phyloP scores from a whole-genome alignment of 768 basidiomycete genomes.

The Phaeotremella skinneri region DNA sequence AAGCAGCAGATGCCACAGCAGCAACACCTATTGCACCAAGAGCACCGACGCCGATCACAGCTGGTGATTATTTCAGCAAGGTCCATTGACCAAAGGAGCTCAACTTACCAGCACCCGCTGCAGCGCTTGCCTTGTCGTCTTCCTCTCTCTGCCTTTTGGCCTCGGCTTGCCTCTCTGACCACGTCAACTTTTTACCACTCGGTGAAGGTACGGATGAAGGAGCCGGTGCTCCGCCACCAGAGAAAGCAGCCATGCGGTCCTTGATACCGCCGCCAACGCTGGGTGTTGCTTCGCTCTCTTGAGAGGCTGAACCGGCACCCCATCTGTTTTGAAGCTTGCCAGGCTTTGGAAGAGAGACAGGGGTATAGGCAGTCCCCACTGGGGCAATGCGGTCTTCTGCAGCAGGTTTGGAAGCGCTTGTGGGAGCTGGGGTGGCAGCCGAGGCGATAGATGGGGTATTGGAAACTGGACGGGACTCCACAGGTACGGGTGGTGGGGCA shows the following conservation, averaged over 20 bases:
- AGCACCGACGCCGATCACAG: slow-evolving; percentile 56
- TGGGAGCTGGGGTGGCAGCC: slow-evolving; percentile 33
- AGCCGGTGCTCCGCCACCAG: slow-evolving; percentile 30
- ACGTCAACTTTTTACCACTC: slow-evolving; percentile 73
- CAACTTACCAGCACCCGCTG: slow-evolving; percentile 34
- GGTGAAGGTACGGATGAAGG: slow-evolving; percentile 20
- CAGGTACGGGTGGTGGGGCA: slow-evolving; percentile 18
- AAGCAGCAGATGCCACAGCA: slow-evolving; percentile 20
- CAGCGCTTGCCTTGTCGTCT: slow-evolving; percentile 59
- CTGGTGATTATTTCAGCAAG: slow-evolving; percentile 16
- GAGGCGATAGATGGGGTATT: slow-evolving; percentile 24
- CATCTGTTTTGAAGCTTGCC: slow-evolving; percentile 77
- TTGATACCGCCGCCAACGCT: slow-evolving; percentile 28
- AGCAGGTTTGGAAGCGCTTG: slow-evolving; percentile 62
- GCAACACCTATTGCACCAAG: slow-evolving; percentile 53
- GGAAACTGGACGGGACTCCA: slow-evolving; percentile 10
- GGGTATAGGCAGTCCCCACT: slow-evolving; percentile 82
- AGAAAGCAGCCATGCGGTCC: slow-evolving; percentile 45
- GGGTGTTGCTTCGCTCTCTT: slow-evolving; percentile 16
- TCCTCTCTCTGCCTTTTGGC: slow-evolving; percentile 82
- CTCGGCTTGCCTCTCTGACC: slow-evolving; percentile 89
- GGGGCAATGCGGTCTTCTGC: slow-evolving; percentile 81
- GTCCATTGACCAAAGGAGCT: neutral
- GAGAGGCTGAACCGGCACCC: slow-evolving; percentile 37
- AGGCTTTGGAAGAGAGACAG: slow-evolving; percentile 77